Evolutionary conservation across 345 rosid genomes (phyloP).

Genomic region (Lepidium sativum): DNA sequence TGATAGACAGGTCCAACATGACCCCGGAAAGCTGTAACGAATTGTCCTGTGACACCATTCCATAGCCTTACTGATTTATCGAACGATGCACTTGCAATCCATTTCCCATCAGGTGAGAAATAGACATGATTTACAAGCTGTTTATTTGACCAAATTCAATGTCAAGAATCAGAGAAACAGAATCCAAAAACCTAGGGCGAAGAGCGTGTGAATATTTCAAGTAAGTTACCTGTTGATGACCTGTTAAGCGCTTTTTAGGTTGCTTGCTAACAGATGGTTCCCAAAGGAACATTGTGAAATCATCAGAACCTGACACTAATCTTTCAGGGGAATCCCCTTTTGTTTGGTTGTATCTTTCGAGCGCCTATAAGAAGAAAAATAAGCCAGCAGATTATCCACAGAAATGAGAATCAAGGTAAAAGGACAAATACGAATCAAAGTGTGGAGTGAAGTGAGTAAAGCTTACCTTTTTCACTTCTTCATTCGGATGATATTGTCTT

Average conservation of each 20-base stretch:
- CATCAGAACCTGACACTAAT: slow-evolving; percentile 95
- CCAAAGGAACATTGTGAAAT: slow-evolving; percentile 94
- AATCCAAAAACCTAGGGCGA: not conserved
- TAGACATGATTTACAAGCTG: slow-evolving; percentile 94
- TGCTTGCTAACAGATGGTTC: slow-evolving; percentile 81
- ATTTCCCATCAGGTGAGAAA: slow-evolving; percentile 94
- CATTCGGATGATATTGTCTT: slow-evolving; percentile 59
- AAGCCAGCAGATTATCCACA: not conserved
- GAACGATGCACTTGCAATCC: slow-evolving; percentile 97
- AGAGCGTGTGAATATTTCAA: not conserved
- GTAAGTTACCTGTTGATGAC: slow-evolving; percentile 72
- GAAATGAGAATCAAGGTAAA: slow-evolving; percentile 3
- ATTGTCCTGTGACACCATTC: slow-evolving; percentile 84
- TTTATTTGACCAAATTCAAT: slow-evolving; percentile 1
- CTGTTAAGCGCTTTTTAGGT: slow-evolving; percentile 71
- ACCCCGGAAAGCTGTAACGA: slow-evolving; percentile 76
- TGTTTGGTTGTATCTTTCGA: slow-evolving; percentile 74
- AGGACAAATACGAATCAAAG: not conserved
- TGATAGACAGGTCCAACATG: slow-evolving; percentile 97
- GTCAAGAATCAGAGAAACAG: not conserved
- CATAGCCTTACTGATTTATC: slow-evolving; percentile 89
- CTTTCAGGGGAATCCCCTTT: slow-evolving; percentile 80
- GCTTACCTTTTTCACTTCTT: slow-evolving; percentile 75
- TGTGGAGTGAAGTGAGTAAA: not conserved
- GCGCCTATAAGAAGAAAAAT: slow-evolving; percentile 38